Base-by-base conservation (phyloP, 352 stramenopile species). In the Blastocystis sp. region DNA sequence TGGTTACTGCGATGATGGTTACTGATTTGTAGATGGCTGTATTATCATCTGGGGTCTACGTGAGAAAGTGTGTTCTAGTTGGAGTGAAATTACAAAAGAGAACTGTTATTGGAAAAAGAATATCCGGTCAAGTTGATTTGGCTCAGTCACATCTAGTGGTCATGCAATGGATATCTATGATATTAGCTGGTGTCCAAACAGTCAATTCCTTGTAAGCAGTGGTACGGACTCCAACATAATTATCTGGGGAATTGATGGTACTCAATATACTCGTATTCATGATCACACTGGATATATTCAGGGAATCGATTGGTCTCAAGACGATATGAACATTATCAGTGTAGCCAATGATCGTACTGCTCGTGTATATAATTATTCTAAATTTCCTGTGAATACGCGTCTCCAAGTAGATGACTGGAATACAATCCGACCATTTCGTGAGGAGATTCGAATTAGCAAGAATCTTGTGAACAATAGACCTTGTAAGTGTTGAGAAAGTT, bases 131-230 rank as follows among this genome's bases (percentile, higher is more conserved):
- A 19, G 19, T 40, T 51, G 19, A 6, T 9, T 35, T n/a, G 7
- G 17, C 40, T 4, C 2, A 22, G 15, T 81, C 22, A 81, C 33
- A 5, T 40, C 17, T 64, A 81, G 70, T 3, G 70, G 70, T 22
- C 70, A 81, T 54, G 70, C 70, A 33, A 81, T 81, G 70, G 70
- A 81, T 54, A 81, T 81, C 22, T 81, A 81, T 27, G 70, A 81
- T 40, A 81, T 81, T 27, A 81, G 70, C 22, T 81, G 70, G 70
- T 62, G 70, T 62, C 70, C 70, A 2, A 81, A 60, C 15, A 81
- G 70, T 54, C 44, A 81, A 40, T 81, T 81, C 53, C 42, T 81
- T 24, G 70, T 81, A 22, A 81, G 70, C 42, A 81, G 70, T 40
- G 70, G 70, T 22, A 81, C 70, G 11, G 70, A 81, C 40, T 81